These are phyloP conservation scores for Antitrichia curtipendula DNA, from an alignment of 225 moss, liverwort and hornwort species.

Conservation along the genomic window DNA sequence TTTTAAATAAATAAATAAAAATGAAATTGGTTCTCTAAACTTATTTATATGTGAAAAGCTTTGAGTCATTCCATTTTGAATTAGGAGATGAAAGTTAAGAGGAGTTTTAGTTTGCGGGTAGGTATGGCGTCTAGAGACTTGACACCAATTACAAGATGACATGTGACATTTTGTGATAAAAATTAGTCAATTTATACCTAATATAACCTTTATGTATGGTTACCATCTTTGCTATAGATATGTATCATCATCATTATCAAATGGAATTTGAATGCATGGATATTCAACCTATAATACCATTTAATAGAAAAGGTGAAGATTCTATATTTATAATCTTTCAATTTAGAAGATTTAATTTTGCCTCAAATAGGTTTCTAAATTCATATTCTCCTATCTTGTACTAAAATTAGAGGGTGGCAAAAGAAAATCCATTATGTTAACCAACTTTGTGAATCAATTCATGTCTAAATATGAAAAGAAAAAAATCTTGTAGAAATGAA, in stretches of 20 bases:
- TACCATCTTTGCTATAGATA: background rate
- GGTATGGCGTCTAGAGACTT: too few relatives aligned
- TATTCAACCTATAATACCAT: background rate
- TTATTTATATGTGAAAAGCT: too few relatives aligned
- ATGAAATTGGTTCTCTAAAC: too few relatives aligned
- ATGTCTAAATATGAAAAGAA: background rate
- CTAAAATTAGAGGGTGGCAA: background rate
- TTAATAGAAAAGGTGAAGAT: too few relatives aligned
- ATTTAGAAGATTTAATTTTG: background rate
- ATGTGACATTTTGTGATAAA: background rate
- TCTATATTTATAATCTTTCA: background rate
- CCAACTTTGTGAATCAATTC: background rate
- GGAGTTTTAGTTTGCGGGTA: too few relatives aligned
- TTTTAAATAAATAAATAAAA: too few relatives aligned
- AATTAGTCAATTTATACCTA: background rate
- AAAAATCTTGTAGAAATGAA: too few relatives aligned
- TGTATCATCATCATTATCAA: background rate
- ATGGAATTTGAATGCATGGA: background rate
- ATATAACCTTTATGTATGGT: fast-evolving
- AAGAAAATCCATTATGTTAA: background rate
- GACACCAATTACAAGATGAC: too few relatives aligned
- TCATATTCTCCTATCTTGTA: background rate
- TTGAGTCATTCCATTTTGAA: too few relatives aligned
- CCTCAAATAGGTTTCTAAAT: background rate
- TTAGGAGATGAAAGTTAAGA: too few relatives aligned